Base-by-base conservation (phyloP, 805 yeast species). In the Hanseniaspora lindneri region DNA sequence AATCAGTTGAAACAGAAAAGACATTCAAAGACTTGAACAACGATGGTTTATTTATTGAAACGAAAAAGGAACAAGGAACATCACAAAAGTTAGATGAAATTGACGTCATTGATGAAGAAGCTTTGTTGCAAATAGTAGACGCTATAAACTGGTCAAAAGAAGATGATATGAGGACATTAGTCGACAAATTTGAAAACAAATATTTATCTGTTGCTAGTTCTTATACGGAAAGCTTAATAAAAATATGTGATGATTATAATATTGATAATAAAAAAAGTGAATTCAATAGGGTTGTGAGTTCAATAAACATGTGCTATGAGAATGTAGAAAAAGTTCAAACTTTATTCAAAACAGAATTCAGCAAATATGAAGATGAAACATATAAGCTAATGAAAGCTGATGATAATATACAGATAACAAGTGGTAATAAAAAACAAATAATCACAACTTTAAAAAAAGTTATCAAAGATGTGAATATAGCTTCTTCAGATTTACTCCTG, bases 321-420 rank as follows among this genome's bases (percentile, higher is more conserved):
- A 66, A 67, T 33, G 66, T 82, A 44, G 76, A 72, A 47, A 76
- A 79, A 1, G 61, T 72, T 14, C 62, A 81, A 47, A 72, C 77
- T 2, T 65, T 74, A 28, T 77, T 77, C 54, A 69, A 76, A 14
- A 78, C 79, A 54, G 83, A 80, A 53, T 63, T 80, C 42, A 71
- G 78, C 13, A 72, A 79, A 2, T 74, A 85, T 32, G 73, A 79
- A 13, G 76, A 76, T 3, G 89, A 83, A 52, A 76, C 88, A 44
- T 73, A 75, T 40, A 74, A 72, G 44, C 77, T 87, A 36, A 95
- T 86, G 58, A 69, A 70, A 30, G 83, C 80, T 58, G 79, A 88
- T 2, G 77, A 81, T 56, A 95, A 95, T 42, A 63, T 86, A 16
- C 96, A 88, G 63, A 80, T 88, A 6, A 80, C 79, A 55, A 76